phyloP scores from a whole-genome alignment of 140 eudicot species.

The Stevia rebaudiana region DNA sequence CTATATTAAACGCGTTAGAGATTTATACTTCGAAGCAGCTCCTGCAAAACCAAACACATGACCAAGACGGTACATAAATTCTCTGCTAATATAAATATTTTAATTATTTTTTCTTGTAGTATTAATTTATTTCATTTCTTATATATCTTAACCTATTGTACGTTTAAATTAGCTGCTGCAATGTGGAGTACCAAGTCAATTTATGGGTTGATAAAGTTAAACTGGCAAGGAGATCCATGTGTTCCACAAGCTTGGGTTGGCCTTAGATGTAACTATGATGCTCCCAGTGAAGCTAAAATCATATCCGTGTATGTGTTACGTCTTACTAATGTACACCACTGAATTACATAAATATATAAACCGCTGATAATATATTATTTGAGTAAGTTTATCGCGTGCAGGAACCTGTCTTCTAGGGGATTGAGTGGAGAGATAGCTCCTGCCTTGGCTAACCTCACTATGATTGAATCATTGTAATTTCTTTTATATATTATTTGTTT shows the following conservation, averaged over 20 bases:
- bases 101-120: not conserved
- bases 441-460: constrained; percentile 29
- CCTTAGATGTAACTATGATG: constrained; percentile 33
- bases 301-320: constrained; percentile 32
- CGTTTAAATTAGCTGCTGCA: not conserved
- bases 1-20: constrained; percentile 33
- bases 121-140: not conserved
- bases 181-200: too few relatives aligned
- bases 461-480: constrained; percentile 30
- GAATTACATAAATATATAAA: not conserved
- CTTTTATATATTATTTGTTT: not conserved
- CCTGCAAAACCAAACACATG: constrained; percentile 16
- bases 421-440: constrained; percentile 22
- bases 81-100: not conserved
- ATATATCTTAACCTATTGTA: too few relatives aligned
- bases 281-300: constrained; percentile 23
- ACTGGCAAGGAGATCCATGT: constrained; percentile 70
- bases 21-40: constrained; percentile 12
- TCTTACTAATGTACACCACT: not conserved
- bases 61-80: constrained; percentile 23
- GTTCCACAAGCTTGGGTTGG: constrained; percentile 42
- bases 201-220: constrained; percentile 12
- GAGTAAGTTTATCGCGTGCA: not conserved
- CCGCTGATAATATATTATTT: not conserved
- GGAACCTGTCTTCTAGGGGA: constrained; percentile 45